Base-by-base conservation (phyloP, 2,329 filamentous ascomycete genomes). In the Talaromyces sp. region DNA sequence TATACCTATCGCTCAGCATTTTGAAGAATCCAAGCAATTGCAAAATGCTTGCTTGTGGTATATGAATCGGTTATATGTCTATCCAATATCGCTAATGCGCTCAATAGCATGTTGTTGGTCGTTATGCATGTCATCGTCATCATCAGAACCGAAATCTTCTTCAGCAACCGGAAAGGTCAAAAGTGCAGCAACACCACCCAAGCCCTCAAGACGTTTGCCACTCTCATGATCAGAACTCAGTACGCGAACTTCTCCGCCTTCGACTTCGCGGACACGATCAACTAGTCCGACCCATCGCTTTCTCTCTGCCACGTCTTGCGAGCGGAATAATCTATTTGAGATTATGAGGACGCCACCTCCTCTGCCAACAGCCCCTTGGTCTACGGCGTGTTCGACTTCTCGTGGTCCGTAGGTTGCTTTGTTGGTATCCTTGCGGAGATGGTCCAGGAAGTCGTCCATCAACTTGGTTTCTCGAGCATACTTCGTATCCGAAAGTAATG, bases 221-320 rank as follows among this genome's bases (percentile, higher is more conserved):
- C 93, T 97, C 81, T 97, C 94, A 76, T 98, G 94, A 73, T 96
- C 90, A 72, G 91, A 93, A 76, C 94, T 98, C 33, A 98, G 79
- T n/a, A 98, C 87, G 62, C 91, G 84, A 0, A 92, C 91, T 69
- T 97, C 93, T 1, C 94, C 95, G 5, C 94, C 95, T 68, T 92
- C 89, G 3, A 82, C 80, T 62, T 88, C 88, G 69, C 88, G 87
- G n/a, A 98, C 94, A 67, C 88, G 89, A 75, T 98, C 94, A 3
- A 98, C 93, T 54, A 98, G 82, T 9, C 81, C 82, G 0, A 98
- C 94, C 83, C 93, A 98, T 68, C 88, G 86, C 74, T 89, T 91
- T 70, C 95, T 84, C 65, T 88, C 89, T 0, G 82, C 84, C 6
- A 97, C 84, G 65, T 96, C 88, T 71, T 94, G 86, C 69, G 90